These are phyloP conservation scores for Rhodotorula glutinis DNA, from an alignment of 1,284 basidiomycete genomes.

Conservation along the genomic window DNA sequence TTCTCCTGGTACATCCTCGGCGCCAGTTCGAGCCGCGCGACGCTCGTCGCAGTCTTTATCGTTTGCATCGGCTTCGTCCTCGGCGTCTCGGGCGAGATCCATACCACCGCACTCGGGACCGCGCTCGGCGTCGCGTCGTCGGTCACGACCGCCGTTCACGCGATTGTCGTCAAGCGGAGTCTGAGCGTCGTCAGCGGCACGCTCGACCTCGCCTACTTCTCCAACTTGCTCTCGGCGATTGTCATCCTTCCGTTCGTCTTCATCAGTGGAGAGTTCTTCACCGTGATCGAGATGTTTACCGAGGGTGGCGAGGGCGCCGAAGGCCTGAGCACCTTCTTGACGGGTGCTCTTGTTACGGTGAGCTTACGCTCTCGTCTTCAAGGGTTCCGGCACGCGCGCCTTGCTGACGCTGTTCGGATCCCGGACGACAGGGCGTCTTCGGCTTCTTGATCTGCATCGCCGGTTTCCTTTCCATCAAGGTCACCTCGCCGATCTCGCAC, in stretches of 20 bases:
- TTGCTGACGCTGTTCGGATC: not conserved
- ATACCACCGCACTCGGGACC: slow-evolving; percentile 57
- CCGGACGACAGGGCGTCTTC: slow-evolving; percentile 60
- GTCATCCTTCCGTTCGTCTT: slow-evolving; percentile 65
- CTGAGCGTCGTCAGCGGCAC: slow-evolving; percentile 71
- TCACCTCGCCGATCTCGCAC: slow-evolving; percentile 86
- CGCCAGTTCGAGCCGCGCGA: slow-evolving; percentile 37
- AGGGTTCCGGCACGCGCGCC: not conserved
- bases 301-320: slow-evolving; percentile 50
- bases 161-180: slow-evolving; percentile 78
- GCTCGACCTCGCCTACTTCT: slow-evolving; percentile 76
- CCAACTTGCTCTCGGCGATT: slow-evolving; percentile 66
- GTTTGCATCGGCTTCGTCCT: slow-evolving; percentile 80
- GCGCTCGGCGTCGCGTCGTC: slow-evolving; percentile 72
- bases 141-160: slow-evolving; percentile 72
- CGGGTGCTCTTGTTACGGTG: slow-evolving; percentile 72
- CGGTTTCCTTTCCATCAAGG: slow-evolving; percentile 81
- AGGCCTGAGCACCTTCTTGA: slow-evolving; percentile 64
- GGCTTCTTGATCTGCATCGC: slow-evolving; percentile 88
- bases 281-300: slow-evolving; percentile 60
- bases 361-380: slow-evolving; percentile 39
- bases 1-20: slow-evolving; percentile 70
- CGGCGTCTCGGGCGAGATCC: slow-evolving; percentile 57
- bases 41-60: slow-evolving; percentile 65
- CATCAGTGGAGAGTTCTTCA: slow-evolving; percentile 66